Evolutionary conservation across 2,329 filamentous ascomycete genomes (phyloP), one percentile per base, ranked within the genome.

Genomic region (Calonectria hawksworthii): DNA sequence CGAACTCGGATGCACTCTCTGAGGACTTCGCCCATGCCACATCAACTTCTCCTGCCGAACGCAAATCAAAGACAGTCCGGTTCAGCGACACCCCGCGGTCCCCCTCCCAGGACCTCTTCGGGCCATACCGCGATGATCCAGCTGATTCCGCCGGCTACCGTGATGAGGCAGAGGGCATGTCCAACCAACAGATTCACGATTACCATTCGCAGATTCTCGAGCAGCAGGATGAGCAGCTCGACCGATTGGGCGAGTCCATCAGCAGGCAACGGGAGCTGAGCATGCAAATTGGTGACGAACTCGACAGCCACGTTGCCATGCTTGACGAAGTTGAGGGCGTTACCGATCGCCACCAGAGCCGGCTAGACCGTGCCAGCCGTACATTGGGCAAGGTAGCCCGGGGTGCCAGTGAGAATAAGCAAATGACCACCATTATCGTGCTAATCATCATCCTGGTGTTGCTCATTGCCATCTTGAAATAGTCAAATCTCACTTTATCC

Each of bases 221-320:
- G n/a, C 93, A 98, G 76, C 97, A 99, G 86, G 97, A 99, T 83
- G 94, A 95, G 78, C 96, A 98, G 84, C 90, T 99, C n/a, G 96
- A 99, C 84, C 89, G 91, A 13, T 88, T 99, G 5, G 95, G 96
- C n/a, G 92, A 93, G 81, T 95, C 92, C 73, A 98, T 99, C 79
- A 91, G 94, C 5, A 92, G 97, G 50, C 97, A 99, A 87, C 90
- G 98, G 65, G 95, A 99, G 87, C 89, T 99, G 75, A 96, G 94
- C 83, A 98, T 98, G 87, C 95, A 97, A 87, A 99, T 99, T 81
- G 96, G 97, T 36, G 95, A 98, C 84, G 97, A 99, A 88, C 89
- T 99, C 44, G 97, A 99, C 80, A 94, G 93, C 79, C 97, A 99
- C 82, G 94, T 98, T 47, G 90, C 94, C 79, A 89, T 99, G 88